Base-by-base conservation (phyloP, 1,284 basidiomycete species). In the Ceratobasidium sp. region DNA sequence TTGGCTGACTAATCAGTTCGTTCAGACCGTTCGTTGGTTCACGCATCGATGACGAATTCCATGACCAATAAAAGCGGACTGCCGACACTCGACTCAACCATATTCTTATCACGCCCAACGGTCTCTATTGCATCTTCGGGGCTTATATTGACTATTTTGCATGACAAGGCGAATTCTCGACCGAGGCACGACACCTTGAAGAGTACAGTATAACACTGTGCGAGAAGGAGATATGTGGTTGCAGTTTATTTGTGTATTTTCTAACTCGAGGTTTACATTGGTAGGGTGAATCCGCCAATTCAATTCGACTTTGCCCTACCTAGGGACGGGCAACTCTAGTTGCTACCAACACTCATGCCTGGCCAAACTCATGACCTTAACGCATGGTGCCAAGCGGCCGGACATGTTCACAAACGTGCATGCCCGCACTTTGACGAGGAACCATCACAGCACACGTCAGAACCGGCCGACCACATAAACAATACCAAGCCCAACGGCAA, bases 301-400 rank as follows among this genome's bases (percentile, higher is more conserved):
- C 49, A 6, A 11, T 29, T 29, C 25, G 22, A 44, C 37, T 65
- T 44, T 65, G 9, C 43, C 44, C 3, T 29, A 37, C 17, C 44
- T 17, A 22, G 44, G 44, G 15, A 34, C 43, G 5, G 17, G 43
- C 19, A 68, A 68, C 66, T 11, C 51, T 19, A 78, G 79, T 5
- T 62, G 73, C 7, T 77, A 81, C 34, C 75, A 74, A 1, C 76
- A 82, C 13, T 71, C 78, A 9, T 76, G 67, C 17, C 76, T 82
- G 6, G 81, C 80, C 0, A 78, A 80, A 46, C 76, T 74, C 0
- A 40, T 82, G 74, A 78, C 44, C 64, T 80, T 44, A 34, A 68
- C 19, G 54, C 70, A 22, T 34, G 19, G 51, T 76, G 76, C 44
- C 25, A 29, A 13, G 64, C 44, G 4, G 76, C 68, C 8, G 64